These are phyloP conservation scores for Verbascum thapsus DNA, from an alignment of 257 asterid species.

Conservation along the genomic window DNA sequence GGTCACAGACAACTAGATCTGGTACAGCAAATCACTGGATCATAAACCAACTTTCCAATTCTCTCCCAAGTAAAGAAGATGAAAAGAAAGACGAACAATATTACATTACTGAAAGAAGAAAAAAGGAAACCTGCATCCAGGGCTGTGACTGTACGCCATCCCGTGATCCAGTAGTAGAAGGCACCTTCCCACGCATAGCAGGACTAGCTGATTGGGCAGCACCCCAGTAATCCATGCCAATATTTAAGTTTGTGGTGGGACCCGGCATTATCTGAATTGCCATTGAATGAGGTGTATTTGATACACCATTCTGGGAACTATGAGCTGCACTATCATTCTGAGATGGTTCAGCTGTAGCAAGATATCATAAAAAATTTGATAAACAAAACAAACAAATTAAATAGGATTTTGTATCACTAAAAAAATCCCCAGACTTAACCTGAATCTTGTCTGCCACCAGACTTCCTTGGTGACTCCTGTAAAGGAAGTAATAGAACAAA, in stretches of 20 bases:
- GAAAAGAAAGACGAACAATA: slow-evolving; percentile 11
- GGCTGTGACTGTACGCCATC: slow-evolving; percentile 58
- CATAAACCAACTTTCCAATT: background rate
- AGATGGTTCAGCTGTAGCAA: slow-evolving; percentile 62
- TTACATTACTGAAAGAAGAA: background rate
- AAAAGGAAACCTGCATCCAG: slow-evolving; percentile 57
- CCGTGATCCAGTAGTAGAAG: slow-evolving; percentile 45
- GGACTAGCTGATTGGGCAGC: slow-evolving; percentile 57
- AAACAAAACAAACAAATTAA: slow-evolving; percentile 30
- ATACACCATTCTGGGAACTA: slow-evolving; percentile 67
- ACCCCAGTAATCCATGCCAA: slow-evolving; percentile 84
- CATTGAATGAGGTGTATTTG: slow-evolving; percentile 43
- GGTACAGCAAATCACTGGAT: background rate
- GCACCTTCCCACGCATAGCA: slow-evolving; percentile 53
- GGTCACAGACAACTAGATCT: slow-evolving; percentile 5
- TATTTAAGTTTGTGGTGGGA: slow-evolving; percentile 71
- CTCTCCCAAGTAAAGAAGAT: slow-evolving; percentile 2
- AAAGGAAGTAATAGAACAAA: slow-evolving; percentile 20
- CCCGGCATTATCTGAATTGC: slow-evolving; percentile 51
- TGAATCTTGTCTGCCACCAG: slow-evolving; percentile 57
- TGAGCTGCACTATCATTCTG: slow-evolving; percentile 66
- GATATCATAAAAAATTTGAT: slow-evolving; percentile 25
- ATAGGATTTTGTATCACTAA: slow-evolving; percentile 6
- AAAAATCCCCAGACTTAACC: slow-evolving; percentile 39
- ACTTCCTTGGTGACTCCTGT: slow-evolving; percentile 60